A percentile compares a stretch with the other conserved stretches of the same genome.
Conservation (phyloP, 495 filamentous ascomycete species). For the Xylaria intraflava region DNA sequence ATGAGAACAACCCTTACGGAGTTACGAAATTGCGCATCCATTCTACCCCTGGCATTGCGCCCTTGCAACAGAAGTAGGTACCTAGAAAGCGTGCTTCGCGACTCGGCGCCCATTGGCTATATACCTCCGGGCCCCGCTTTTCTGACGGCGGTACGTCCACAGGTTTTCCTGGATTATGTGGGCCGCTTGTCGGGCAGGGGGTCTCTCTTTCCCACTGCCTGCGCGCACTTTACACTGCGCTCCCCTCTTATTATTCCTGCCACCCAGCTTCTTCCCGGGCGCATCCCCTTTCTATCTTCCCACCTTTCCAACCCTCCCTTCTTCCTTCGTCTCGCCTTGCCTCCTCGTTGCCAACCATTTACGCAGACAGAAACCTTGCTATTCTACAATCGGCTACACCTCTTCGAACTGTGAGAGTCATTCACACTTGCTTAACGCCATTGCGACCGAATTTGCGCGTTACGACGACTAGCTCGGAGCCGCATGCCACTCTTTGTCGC, state of each 20-base stretch:
- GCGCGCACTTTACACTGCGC: conserved; percentile 10
- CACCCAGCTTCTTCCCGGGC: conserved; percentile 17
- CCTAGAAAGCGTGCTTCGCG: conserved; percentile 4
- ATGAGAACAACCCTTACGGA: too few relatives aligned
- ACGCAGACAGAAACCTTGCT: background rate
- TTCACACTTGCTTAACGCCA: background rate
- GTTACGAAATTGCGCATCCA: too few relatives aligned
- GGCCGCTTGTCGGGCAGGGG: conserved; percentile 6
- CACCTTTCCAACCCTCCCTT: too few relatives aligned
- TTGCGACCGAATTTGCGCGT: background rate
- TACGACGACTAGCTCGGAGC: background rate
- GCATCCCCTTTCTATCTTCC: conserved; percentile 20
- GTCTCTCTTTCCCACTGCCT: background rate
- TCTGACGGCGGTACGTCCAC: conserved; percentile 4
- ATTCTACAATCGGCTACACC: background rate
- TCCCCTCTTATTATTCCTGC: conserved; percentile 27
- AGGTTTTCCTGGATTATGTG: conserved; percentile 19
- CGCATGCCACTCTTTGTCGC: background rate
- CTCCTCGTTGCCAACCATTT: background rate
- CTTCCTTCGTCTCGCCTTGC: background rate
- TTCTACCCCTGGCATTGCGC: background rate
- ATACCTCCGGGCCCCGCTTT: conserved; percentile 4
- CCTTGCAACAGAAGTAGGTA: background rate
- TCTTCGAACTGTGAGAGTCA: background rate
- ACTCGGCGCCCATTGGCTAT: conserved; percentile 3